phyloP scores from a whole-genome alignment of 345 rosid genomes.

The Bretschneidera sinensis region DNA sequence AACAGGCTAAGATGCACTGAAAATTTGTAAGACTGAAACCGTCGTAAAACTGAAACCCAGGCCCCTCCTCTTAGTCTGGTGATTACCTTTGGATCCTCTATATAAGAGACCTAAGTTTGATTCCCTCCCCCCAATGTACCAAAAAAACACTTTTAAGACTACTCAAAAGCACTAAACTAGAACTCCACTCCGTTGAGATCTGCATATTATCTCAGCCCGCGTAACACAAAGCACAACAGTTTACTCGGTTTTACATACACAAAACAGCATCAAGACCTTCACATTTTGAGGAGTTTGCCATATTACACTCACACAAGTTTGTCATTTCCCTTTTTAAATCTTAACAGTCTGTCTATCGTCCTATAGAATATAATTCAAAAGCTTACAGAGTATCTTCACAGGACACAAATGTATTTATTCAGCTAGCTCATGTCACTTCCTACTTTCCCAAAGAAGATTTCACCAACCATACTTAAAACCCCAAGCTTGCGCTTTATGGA shows the following conservation, averaged over 20 bases:
- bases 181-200: background rate
- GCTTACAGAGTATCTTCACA: slow-evolving; percentile 13
- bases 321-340: slow-evolving; percentile 26
- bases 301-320: background rate
- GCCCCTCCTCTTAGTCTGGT: no score
- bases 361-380: slow-evolving; percentile 11
- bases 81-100: no score
- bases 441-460: slow-evolving; percentile 22
- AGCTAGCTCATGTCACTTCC: slow-evolving; percentile 21
- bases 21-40: no score
- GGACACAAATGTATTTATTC: slow-evolving; percentile 30
- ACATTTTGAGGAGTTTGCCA: slow-evolving; percentile 15
- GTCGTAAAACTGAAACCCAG: no score
- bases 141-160: no score
- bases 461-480: slow-evolving; percentile 25
- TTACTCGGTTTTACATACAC: slow-evolving; percentile 7
- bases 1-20: no score
- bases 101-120: no score
- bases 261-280: slow-evolving; percentile 16
- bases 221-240: background rate
- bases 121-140: no score
- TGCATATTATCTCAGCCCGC: background rate
- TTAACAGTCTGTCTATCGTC: slow-evolving; percentile 16
- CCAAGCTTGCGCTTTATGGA: slow-evolving; percentile 51
- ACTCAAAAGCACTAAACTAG: no score